Evolutionary conservation across 768 basidiomycete species (phyloP), one percentile per base, ranked within the genome.

Genomic region (Pleurotus djamor): DNA sequence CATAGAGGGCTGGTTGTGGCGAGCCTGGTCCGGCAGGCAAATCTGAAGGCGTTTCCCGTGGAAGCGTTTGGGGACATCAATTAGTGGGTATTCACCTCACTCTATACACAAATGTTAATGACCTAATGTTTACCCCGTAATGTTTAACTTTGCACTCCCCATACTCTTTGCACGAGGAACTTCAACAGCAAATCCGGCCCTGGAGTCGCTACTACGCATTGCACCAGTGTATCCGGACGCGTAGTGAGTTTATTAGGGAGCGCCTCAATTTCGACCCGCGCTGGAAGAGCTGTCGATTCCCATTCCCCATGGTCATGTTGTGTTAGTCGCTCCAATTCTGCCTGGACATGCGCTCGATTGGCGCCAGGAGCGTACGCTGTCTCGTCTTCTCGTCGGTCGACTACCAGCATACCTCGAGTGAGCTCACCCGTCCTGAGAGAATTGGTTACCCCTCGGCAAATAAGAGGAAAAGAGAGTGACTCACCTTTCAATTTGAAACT

Each of bases 341-440:
- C 77, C 63, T 91, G 88, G 1, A 85, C 80, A 60, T 82, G 70
- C 5, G 85, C 83, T 45, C 90, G 84, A 68, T 87, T 91, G 12
- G 76, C 74, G 6, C 89, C 88, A 1, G 84, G 82, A 1, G 83
- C 78, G 69, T 90, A 88, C 1, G 82, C 86, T n/a, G 81, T 78
- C 52, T 76, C 71, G 54, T 88, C 89, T 7, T 79, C 80, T 45
- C 94, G 80, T 61, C 90, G 76, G 69, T 96, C 94, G 9, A 91
- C 83, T 1, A 96, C 90, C 61, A 94, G 79, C 91, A 95, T 94
- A 9, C 94, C 93, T 34, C 92, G 80, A 5, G 92, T 94, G 16
- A 89, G 66, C 68, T 95, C 92, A 0, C 92, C 94, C 2, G 69
- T 77, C 49, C 94, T 90, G 51, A 45, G 33, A 41, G 37, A 13